Evolutionary conservation across 2,329 filamentous ascomycete genomes (phyloP), one percentile per base, ranked within the genome.

Genomic region (Verticillium klebahnii): DNA sequence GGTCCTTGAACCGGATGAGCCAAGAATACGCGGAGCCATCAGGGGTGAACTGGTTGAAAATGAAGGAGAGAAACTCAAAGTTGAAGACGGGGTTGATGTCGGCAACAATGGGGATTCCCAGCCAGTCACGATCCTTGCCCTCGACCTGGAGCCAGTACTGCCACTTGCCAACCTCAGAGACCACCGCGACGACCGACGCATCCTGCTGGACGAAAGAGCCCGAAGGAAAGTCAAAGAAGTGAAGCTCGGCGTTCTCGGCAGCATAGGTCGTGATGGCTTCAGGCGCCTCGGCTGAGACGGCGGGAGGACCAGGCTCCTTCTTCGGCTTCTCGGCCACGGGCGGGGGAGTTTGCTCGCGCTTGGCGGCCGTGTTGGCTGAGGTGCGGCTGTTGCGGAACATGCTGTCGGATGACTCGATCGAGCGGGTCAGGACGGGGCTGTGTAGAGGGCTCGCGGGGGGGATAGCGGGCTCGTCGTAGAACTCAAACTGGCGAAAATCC

Each of bases 61-160:
- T 97, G 74, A 98, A 98, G 0, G 94, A 98, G n/a, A 97, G 82
- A 70, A 94, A 98, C 74, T 99, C 95, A 67, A 97, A 98, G 77
- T 98, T 98, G 81, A 98, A 99, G 23, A 99, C 93, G 0, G 64
- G 95, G 69, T 98, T 98, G 75, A 98, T 92, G 68, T 99, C 95
- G 7, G 92, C 89, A 34, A 93, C 82, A 34, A 99, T 87, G 2
- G 89, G 85, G 66, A 96, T 91, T 25, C 93, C 93, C 2, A 99
- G 81, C 92, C 93, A 97, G 60, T 93, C 88, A 70, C 87, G 88
- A 37, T 91, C 86, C 45, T 85, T 82, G 64, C 89, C 89, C 52
- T 86, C 85, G 61, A 98, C 89, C 71, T 97, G 92, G 36, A 99
- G 81, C 93, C 93, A 98, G 77, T 98, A 99, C 67, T 95, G 85